Percentiles rank a stretch among this genome's conserved stretches.
Conservation (phyloP, 805 yeast genomes). For the Candida anglica region DNA sequence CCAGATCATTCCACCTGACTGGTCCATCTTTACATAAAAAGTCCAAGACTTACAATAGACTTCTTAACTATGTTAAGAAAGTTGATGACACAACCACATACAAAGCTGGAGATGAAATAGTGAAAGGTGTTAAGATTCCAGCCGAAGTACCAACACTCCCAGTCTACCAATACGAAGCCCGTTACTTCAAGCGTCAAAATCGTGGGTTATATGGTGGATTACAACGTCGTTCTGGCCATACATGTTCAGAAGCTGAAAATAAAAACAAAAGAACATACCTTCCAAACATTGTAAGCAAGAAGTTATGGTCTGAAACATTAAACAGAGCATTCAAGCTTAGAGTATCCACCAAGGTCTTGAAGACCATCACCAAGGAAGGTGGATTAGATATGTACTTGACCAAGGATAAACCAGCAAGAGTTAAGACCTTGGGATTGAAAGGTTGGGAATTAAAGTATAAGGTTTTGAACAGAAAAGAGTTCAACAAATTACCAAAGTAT, state of each 20-base stretch:
- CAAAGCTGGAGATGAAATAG: conserved; percentile 33
- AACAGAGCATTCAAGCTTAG: conserved; percentile 51
- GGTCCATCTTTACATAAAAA: conserved; percentile 2
- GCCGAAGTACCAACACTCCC: conserved; percentile 19
- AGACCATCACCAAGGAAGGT: conserved; percentile 88
- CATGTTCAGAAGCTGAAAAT: conserved; percentile 71
- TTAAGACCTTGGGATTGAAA: conserved; percentile 85
- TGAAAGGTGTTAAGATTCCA: conserved; percentile 22
- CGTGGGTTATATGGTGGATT: conserved; percentile 90
- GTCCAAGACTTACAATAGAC: conserved; percentile 32
- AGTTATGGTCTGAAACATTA: conserved; percentile 81
- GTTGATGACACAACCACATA: conserved; percentile 31
- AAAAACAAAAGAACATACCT: conserved; percentile 69
- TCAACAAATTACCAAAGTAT: conserved; percentile 37
- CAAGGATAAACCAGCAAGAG: conserved; percentile 84
- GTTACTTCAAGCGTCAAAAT: conserved; percentile 77
- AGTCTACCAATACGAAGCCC: conserved; percentile 55
- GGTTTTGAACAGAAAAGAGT: conserved; percentile 47
- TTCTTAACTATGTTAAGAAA: conserved; percentile 35
- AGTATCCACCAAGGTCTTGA: conserved; percentile 76
- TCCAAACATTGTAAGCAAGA: conserved; percentile 76
- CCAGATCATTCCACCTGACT: conserved; percentile 3
- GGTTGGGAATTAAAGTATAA: conserved; percentile 90
- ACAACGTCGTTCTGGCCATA: conserved; percentile 71
- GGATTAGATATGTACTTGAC: conserved; percentile 86